Evolutionary conservation across 1,284 basidiomycete species (phyloP).

Genomic region (Melampsora americana): DNA sequence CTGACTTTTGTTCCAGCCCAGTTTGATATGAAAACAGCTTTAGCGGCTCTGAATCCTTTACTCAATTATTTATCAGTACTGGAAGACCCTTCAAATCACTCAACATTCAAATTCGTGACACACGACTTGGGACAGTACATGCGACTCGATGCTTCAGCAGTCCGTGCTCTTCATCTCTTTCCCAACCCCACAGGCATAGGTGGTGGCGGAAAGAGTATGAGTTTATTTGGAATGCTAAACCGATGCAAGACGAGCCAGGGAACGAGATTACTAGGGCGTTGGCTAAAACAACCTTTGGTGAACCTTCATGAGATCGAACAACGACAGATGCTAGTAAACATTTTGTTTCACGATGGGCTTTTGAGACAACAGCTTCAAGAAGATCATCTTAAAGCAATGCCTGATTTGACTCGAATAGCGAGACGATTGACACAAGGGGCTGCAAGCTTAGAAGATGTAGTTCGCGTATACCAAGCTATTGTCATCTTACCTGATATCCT

Average conservation of each 20-base stretch:
- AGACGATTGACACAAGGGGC: slow-evolving; percentile 84
- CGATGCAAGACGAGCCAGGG: slow-evolving; percentile 96
- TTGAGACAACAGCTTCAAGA: slow-evolving; percentile 74
- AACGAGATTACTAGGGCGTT: slow-evolving; percentile 79
- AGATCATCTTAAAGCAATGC: slow-evolving; percentile 83
- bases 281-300: slow-evolving; percentile 94
- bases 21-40: slow-evolving; percentile 72
- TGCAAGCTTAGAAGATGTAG: slow-evolving; percentile 88
- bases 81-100: slow-evolving; percentile 76
- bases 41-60: slow-evolving; percentile 75
- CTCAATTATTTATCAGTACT: slow-evolving; percentile 78
- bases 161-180: slow-evolving; percentile 83
- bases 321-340: slow-evolving; percentile 80
- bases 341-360: slow-evolving; percentile 75
- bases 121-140: slow-evolving; percentile 94
- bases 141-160: slow-evolving; percentile 89
- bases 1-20: slow-evolving; percentile 60
- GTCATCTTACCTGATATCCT: slow-evolving; percentile 73
- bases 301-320: slow-evolving; percentile 89
- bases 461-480: slow-evolving; percentile 89
- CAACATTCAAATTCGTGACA: slow-evolving; percentile 72
- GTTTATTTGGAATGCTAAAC: slow-evolving; percentile 83
- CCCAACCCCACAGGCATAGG: slow-evolving; percentile 64
- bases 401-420: slow-evolving; percentile 86
- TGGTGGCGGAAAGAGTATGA: slow-evolving; percentile 68